phyloP scores from a whole-genome alignment of 345 rosid species.

The Durio zibethinus region DNA sequence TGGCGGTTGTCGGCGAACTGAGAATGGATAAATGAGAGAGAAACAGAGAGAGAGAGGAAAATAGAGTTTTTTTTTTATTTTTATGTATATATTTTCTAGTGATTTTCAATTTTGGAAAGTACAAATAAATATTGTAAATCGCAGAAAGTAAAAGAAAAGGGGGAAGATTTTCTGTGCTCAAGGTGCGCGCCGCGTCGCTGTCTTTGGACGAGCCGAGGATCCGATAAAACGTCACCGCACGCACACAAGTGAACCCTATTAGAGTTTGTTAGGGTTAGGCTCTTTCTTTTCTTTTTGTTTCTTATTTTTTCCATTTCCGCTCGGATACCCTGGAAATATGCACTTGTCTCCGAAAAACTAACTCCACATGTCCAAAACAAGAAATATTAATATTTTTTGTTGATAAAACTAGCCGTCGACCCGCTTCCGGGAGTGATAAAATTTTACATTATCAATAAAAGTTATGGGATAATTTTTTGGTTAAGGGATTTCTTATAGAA shows the following conservation, averaged over 20 bases:
- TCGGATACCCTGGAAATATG: neutral
- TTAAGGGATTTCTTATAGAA: no score
- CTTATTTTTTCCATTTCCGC: neutral
- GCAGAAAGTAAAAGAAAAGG: neutral
- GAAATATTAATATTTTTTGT: no score
- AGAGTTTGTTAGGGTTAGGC: constrained; percentile 10
- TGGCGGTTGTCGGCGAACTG: constrained; percentile 33
- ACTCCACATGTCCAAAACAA: no score
- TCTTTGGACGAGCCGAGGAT: constrained; percentile 16
- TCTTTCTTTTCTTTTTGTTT: neutral
- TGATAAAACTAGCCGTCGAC: no score
- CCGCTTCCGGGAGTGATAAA: no score
- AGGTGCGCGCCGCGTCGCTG: constrained; percentile 29
- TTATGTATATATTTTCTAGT: neutral
- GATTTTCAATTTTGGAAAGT: neutral
- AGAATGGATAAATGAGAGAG: constrained; percentile 31
- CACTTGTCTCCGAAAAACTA: no score
- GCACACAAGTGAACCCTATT: constrained; percentile 27
- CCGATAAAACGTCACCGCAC: constrained; percentile 29
- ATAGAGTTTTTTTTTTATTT: neutral
- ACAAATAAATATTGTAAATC: neutral
- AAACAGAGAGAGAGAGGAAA: neutral
- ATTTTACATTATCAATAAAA: no score
- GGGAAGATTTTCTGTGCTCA: constrained; percentile 6
- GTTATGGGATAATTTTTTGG: no score